Evolutionary conservation across 108 stramenopile species (phyloP), one percentile per base, ranked within the genome.

Genomic region (Ochromonas danica): DNA sequence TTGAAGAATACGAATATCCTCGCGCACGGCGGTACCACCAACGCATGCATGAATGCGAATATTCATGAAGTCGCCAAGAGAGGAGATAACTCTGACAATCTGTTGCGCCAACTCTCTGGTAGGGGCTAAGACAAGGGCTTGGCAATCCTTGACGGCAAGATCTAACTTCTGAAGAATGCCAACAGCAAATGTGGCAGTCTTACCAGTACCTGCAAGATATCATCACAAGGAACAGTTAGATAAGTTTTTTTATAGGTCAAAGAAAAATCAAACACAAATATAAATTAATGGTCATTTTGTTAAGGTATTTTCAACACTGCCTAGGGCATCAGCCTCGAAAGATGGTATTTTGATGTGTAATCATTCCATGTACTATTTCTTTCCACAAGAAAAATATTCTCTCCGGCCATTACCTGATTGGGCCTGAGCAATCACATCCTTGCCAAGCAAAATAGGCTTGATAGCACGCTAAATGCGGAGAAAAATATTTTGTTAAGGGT

Each of bases 51-150:
- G 98, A 62, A 98, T 95, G 78, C 88, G 83, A 65, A 98, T 88
- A 60, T 94, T 89, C 98, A 99, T 98, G 95, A 93, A 99, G 83
- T 99, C 98, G 31, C 96, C 63, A 10, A 67, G 6, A 10, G 72
- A 75, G 51, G 72, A 35, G 70, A 99, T 95, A 61, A 99, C 98
- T 92, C 97, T 98, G 82, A 96, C 94, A 86, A 97, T 99, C 85
- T 99, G 98, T 82, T 96, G 95, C 28, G 98, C 98, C 77, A 99
- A 91, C 89, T 99, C 98, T 84, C 98, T 97, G 65, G 97, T 97
- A 42, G 98, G 98, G 31, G 96, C 96, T 81, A 99, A 89, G 79
- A 99, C 95, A 61, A 99, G 89, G 43, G 95, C 92, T 86, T 99
- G 98, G 83, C 96, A 96, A 78, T 98, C 92, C 62, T 90, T 87